Evolutionary conservation across 176 grass and related monocot genomes (phyloP).

Genomic region (Carex myosuroides): DNA sequence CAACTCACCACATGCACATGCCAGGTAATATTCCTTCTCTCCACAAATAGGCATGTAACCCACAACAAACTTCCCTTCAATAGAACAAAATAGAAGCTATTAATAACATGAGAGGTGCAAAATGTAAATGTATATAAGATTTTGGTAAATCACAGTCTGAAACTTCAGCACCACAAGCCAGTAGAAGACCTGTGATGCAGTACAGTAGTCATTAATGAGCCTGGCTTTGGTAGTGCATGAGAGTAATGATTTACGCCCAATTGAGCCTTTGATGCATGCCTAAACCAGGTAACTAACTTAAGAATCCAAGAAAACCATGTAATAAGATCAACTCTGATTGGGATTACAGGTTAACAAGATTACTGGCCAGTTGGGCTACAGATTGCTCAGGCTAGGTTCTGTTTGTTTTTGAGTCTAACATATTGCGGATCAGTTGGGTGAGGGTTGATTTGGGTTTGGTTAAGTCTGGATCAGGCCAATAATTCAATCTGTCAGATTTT

Average conservation of each 20-base stretch:
- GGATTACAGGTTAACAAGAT: background rate
- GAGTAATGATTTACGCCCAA: background rate
- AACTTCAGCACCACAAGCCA: slow-evolving; percentile 10
- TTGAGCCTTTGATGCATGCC: background rate
- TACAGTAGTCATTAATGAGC: background rate
- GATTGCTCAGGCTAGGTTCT: background rate
- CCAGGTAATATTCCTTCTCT: slow-evolving; percentile 98
- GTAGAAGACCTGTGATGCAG: background rate
- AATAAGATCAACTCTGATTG: background rate
- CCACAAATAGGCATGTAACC: slow-evolving; percentile 85
- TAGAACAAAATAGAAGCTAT: background rate
- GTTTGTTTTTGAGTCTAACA: background rate
- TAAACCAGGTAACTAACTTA: background rate
- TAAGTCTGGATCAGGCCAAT: background rate
- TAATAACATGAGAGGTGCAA: slow-evolving; percentile 1
- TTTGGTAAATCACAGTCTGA: background rate
- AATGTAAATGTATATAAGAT: background rate
- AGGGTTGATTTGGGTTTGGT: background rate
- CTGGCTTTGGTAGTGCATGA: background rate
- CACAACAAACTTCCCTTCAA: slow-evolving; percentile 90
- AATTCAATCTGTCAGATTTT: background rate
- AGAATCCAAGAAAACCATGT: background rate
- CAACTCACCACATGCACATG: slow-evolving; percentile 69
- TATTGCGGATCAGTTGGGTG: background rate
- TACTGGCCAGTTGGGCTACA: background rate